Base-by-base conservation (phyloP, 1,139 yeast genomes). In the Oligophagozyma castellii region DNA sequence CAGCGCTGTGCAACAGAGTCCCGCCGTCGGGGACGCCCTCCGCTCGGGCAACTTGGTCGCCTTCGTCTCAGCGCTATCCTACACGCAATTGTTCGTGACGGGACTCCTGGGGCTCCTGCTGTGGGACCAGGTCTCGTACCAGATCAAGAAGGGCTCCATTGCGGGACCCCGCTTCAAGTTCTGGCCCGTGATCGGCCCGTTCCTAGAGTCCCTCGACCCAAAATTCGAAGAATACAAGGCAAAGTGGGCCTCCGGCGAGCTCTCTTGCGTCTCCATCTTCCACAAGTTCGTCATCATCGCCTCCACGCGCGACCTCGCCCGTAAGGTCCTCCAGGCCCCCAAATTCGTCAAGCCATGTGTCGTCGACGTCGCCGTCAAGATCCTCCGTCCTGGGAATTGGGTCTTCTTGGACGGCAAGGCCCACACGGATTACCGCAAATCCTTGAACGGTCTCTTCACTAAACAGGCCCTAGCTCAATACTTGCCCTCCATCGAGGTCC, bases 251-350 rank as follows among this genome's bases (percentile, higher is more conserved):
- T 75, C 93, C 4, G 98, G 98, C 38, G 89, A 89, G 12, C 65
- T 89, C 36, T 77, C 93, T 12, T 89, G 96, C 64, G 98, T 89
- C 30, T 83, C 95, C 3, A 92, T 89, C 38, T 89, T 89, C 68
- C 98, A 89, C 64, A 86, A 89, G 61, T 89, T 89, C 51, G 98
- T 89, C 28, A 93, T 89, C 33, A 84, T 89, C 58, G 96, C 95
- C 7, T 75, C 93, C 5, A 67, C 79, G 22, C 73, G 95, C 49
- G 96, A 86, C 44, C 65, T 89, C 42, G 80, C 95, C 15, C 72
- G 96, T 56, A 89, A 89, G 50, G 75, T 84, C 37, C 67, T 89
- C 45, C 75, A 73, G 46, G 73, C 93, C 16, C 93, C 95, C 20
- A 67, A 71, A 34, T 89, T 66, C 51, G 95, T 83, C 35, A 84